Base-by-base conservation (phyloP, 2,329 filamentous ascomycete genomes). In the Tympanopsis confertula region DNA sequence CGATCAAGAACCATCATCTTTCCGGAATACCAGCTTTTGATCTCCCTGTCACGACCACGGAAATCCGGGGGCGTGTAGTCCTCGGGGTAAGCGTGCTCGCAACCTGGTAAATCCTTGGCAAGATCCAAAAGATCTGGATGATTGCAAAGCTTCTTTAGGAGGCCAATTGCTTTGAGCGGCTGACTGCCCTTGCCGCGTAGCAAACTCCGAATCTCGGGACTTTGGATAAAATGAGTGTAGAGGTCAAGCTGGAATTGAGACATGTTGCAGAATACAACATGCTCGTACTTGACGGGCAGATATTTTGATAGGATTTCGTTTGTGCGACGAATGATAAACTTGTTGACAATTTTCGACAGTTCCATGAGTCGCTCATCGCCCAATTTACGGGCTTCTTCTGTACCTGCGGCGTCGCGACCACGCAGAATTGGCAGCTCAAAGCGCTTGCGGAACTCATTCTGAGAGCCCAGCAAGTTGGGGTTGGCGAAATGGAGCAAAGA, bases 241-340 rank as follows among this genome's bases (percentile, higher is more conserved):
- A 98, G 66, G 46, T 86, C 85, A 39, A 87, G 71, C 57, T 98
- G 91, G 62, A 98, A 96, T 0, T 85, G 84, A 13, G 91, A 83
- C 35, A 94, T 71, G 49, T 89, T 89, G 69, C 91, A 98, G 62
- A 98, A 98, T 1, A 98, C 91, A 20, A 98, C 91, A 55, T 98
- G 91, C 59, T 98, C 91, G 59, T 98, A 98, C 65, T 98, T 98
- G 65, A 96, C 80, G 0, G 91, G 91, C 41, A 98, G 64, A 54
- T 98, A 98, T 58, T 98, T 98, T 37, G 89, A 95, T 18, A 98
- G 63, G 43, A 98, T 94, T 53, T 98, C 91, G 69, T 98, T 98
- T 3, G 89, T 95, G 41, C 91, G 80, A 42, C 91, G 82, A 50
- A 98, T 98, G 55, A 98, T 93, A 62, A 98, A 98, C 52, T 94